Conservation (phyloP, 176 grass and related monocot species). For the Hsuehochloa calcarea region DNA sequence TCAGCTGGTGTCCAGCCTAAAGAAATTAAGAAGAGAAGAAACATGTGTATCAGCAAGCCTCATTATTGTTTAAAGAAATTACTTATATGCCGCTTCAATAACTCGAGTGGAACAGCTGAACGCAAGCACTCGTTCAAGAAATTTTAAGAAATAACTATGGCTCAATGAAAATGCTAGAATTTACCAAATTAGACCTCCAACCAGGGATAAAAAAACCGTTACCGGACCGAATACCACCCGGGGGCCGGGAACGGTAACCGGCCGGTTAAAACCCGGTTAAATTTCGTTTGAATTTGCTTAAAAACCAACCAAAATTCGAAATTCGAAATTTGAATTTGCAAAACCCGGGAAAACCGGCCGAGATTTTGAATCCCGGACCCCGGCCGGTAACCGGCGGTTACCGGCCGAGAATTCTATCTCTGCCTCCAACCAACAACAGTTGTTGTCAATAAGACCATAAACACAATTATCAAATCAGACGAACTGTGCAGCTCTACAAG, state of each 20-base stretch:
- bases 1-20: constrained; percentile 80
- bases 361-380: no score
- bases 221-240: no score
- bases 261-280: no score
- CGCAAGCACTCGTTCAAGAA: not conserved
- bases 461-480: not conserved
- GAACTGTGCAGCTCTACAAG: not conserved
- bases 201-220: no score
- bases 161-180: constrained; percentile 20
- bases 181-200: not conserved
- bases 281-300: no score
- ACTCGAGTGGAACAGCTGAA: not conserved
- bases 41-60: constrained; percentile 7
- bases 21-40: constrained; percentile 22
- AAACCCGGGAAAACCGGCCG: no score
- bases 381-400: no score
- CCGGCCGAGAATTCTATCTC: no score
- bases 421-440: not conserved
- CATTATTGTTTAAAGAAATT: constrained; percentile 10
- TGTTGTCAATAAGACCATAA: not conserved
- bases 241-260: no score
- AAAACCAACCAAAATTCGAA: no score
- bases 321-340: no score
- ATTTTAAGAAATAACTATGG: constrained; percentile 21
- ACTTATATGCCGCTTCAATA: constrained; percentile 2